These are phyloP conservation scores for Gossypium gossypioides DNA, from an alignment of 441 rosid genomes.

Conservation along the genomic window DNA sequence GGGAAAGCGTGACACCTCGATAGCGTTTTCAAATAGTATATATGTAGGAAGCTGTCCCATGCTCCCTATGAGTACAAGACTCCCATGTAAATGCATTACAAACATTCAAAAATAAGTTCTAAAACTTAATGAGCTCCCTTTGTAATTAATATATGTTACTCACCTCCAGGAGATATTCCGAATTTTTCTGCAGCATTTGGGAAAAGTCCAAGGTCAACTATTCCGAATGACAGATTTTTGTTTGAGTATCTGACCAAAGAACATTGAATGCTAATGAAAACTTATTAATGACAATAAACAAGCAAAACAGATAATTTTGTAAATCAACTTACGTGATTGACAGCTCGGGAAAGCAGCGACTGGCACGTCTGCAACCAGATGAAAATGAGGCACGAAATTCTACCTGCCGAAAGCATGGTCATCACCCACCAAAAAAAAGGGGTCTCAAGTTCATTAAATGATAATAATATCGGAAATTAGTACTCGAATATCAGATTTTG, in stretches of 20 bases:
- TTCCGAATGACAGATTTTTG: slow-evolving; percentile 71
- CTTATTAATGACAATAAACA: neutral
- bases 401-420: slow-evolving; percentile 31
- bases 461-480: neutral
- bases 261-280: slow-evolving; percentile 8
- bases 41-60: slow-evolving; percentile 77
- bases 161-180: slow-evolving; percentile 76
- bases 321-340: slow-evolving; percentile 49
- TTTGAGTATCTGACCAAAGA: slow-evolving; percentile 57
- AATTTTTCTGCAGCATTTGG: slow-evolving; percentile 72
- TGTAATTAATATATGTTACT: neutral
- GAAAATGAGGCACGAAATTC: slow-evolving; percentile 59
- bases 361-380: slow-evolving; percentile 52
- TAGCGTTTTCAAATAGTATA: slow-evolving; percentile 64
- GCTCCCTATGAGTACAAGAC: slow-evolving; percentile 38
- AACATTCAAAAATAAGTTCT: neutral
- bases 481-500: neutral
- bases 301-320: neutral
- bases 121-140: neutral
- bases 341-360: slow-evolving; percentile 74
- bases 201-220: slow-evolving; percentile 76
- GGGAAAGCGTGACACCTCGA: slow-evolving; percentile 68
- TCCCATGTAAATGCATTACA: neutral
- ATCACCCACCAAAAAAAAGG: neutral
- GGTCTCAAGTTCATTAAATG: neutral